Evolutionary conservation across 306 rosid genomes (phyloP).

Genomic region (Rubus parviflorus): DNA sequence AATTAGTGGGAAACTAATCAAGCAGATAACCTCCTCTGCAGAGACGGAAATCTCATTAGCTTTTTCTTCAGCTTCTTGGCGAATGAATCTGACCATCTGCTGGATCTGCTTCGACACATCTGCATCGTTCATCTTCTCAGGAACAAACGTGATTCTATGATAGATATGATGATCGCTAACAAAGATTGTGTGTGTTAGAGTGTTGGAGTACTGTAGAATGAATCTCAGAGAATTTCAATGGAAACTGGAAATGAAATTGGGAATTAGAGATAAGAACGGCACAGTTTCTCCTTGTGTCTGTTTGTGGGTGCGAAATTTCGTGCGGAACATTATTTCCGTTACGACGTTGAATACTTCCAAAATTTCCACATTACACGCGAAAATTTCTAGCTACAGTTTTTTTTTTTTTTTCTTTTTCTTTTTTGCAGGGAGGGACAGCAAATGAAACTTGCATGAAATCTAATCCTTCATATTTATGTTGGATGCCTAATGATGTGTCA

Average conservation of each 20-base stretch:
- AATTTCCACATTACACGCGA: not conserved
- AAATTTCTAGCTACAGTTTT: not conserved
- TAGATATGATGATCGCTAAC: not conserved
- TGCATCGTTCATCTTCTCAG: conserved; percentile 55
- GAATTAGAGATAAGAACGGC: not conserved
- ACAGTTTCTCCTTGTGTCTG: not conserved
- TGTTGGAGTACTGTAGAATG: not conserved
- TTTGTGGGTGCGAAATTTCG: conserved; percentile 18
- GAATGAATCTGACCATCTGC: conserved; percentile 79
- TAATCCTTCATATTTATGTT: not conserved
- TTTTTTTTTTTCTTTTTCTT: not conserved
- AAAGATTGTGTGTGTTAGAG: not conserved
- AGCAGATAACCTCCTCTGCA: conserved; percentile 54
- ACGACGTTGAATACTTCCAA: conserved; percentile 15
- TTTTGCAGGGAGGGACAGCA: not conserved
- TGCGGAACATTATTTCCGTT: not conserved
- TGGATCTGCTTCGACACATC: conserved; percentile 73
- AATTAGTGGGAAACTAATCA: not conserved
- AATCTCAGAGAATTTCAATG: not conserved
- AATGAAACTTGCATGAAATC: not conserved
- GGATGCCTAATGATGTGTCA: not conserved
- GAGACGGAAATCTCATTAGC: conserved; percentile 67
- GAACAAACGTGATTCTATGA: not conserved
- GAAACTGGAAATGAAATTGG: not conserved
- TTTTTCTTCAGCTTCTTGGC: conserved; percentile 79